Percentiles rank a stretch among this genome's conserved stretches.
phyloP scores from a whole-genome alignment of 164 flowering plant genomes.

The Vitis rupestris region DNA sequence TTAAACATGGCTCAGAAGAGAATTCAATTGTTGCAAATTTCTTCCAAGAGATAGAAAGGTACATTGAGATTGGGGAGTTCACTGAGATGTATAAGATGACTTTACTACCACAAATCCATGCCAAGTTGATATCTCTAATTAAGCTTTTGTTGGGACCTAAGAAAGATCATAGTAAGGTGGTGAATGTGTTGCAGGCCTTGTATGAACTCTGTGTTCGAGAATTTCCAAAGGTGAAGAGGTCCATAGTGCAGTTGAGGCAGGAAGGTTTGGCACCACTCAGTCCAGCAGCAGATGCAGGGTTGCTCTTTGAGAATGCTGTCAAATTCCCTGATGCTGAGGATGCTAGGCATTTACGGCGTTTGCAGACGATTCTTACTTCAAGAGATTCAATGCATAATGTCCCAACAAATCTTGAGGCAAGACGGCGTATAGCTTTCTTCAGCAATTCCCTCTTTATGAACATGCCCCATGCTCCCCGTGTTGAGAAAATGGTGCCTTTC shows the following conservation, averaged over 20 bases:
- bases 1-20: constrained; percentile 61
- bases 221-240: constrained; percentile 54
- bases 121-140: constrained; percentile 54
- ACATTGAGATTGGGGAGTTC: constrained; percentile 47
- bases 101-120: constrained; percentile 50
- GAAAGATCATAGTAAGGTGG: constrained; percentile 46
- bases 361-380: constrained; percentile 71
- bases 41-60: constrained; percentile 60
- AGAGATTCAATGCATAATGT: constrained; percentile 81
- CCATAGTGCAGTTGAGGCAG: constrained; percentile 40
- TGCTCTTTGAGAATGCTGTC: constrained; percentile 79
- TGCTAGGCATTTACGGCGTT: constrained; percentile 58
- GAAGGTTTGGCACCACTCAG: constrained; percentile 56
- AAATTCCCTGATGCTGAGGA: constrained; percentile 57
- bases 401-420: constrained; percentile 79
- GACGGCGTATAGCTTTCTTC: constrained; percentile 84
- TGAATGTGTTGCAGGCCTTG: constrained; percentile 73
- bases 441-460: constrained; percentile 96
- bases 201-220: constrained; percentile 68
- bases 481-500: constrained; percentile 91
- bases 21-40: constrained; percentile 48
- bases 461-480: constrained; percentile 89
- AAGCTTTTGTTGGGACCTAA: constrained; percentile 48
- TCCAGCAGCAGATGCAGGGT: constrained; percentile 29
- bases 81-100: constrained; percentile 43